These are phyloP conservation scores for Persicaria tinctoria DNA, from an alignment of 148 eudicot species.

Conservation along the genomic window DNA sequence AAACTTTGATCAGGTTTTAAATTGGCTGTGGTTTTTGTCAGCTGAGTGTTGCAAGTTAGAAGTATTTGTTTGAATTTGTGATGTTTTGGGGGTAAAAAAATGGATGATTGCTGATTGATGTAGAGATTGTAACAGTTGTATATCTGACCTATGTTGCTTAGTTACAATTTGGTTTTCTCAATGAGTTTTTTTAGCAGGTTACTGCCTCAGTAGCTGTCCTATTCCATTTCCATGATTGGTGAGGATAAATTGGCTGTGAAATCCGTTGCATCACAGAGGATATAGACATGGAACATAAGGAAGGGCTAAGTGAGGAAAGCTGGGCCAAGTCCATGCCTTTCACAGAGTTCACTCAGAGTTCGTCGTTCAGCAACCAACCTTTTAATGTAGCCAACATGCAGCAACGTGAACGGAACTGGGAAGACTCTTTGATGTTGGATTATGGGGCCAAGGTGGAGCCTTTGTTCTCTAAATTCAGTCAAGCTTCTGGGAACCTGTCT, in stretches of 20 bases:
- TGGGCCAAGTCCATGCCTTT: conserved; percentile 40
- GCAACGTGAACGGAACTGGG: conserved; percentile 46
- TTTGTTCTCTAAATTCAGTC: conserved; percentile 39
- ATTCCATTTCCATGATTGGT: neutral
- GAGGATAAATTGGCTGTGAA: conserved; percentile 12
- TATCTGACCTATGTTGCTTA: neutral
- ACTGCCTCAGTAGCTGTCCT: neutral
- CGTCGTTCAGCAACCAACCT: conserved; percentile 30
- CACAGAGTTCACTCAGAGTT: conserved; percentile 23
- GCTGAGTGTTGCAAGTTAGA: neutral
- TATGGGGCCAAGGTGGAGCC: conserved; percentile 33
- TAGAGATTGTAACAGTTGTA: neutral
- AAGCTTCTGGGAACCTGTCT: conserved; percentile 28
- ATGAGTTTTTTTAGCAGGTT: neutral
- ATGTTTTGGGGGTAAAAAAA: neutral
- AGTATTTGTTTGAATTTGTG: neutral
- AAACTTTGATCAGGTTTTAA: neutral
- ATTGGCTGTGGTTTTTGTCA: neutral
- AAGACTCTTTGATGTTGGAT: conserved; percentile 42
- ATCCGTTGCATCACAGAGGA: conserved; percentile 11
- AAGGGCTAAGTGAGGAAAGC: conserved; percentile 30
- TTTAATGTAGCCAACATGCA: conserved; percentile 27
- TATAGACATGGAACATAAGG: conserved; percentile 45
- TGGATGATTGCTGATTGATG: neutral
- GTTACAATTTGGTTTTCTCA: neutral